Base-by-base conservation (phyloP, 2,329 filamentous ascomycete species). In the Chrysoporthe puriensis region DNA sequence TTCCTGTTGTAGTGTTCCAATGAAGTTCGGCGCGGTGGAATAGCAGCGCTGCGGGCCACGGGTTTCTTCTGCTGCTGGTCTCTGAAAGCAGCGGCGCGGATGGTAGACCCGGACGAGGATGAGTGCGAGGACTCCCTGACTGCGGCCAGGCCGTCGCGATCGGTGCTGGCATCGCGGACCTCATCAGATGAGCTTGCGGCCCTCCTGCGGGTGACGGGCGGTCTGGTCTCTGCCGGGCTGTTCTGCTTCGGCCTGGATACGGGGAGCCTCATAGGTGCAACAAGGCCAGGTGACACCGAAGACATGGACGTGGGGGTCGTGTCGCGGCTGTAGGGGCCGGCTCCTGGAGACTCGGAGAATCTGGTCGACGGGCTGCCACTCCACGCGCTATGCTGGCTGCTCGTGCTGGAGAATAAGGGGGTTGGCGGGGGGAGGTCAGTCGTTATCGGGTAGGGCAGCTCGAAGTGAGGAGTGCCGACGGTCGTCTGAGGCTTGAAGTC, bases 241-340 rank as follows among this genome's bases (percentile, higher is more conserved):
- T 79, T 79, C 76, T 88, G 86, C 72, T 83, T 83, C 67, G 77
- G 74, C 72, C 84, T 83, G n/a, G 81, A 76, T 62, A 80, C 78
- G 36, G 77, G 83, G 72, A 75, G 82, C 70, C 79, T 82, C 70
- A 76, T 81, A 64, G 79, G 86, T 69, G 74, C 84, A 76, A 87
- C 78, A 4, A 90, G 77, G 3, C 87, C 85, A 3, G 91, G 90
- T 18, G 91, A 94, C 73, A 91, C 90, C 1, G 91, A 94, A 8
- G 89, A 91, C 70, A 91, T 89, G 11, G 91, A 94, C 4, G 91
- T 93, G 7, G 91, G 91, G 3, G 91, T 94, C 0, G 91, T 93
- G 68, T 91, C 90, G 70, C 91, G 85, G 74, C 91, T 94, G 77
- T 93, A 94, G 5, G 88, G 80, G 2, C 90, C 87, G 13, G 90